phyloP scores from a whole-genome alignment of 352 stramenopile species.

The Phytophthora hybrid region DNA sequence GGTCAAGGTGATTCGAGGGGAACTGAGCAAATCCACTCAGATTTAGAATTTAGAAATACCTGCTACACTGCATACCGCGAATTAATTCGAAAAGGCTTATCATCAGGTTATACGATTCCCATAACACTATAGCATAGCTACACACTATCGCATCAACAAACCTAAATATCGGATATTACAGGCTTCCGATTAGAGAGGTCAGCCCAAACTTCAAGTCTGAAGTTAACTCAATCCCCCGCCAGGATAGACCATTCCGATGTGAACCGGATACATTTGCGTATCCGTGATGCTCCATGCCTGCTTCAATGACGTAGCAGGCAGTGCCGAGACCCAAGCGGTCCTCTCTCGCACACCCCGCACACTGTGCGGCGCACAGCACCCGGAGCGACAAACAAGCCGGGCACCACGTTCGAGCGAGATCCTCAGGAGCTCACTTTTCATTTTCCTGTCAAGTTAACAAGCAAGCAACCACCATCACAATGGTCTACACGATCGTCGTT shows the following conservation, averaged over 20 bases:
- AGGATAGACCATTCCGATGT: slow-evolving; percentile 2
- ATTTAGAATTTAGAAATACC: slow-evolving; percentile 18
- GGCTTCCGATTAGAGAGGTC: slow-evolving; percentile 10
- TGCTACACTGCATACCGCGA: neutral
- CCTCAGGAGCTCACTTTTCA: slow-evolving; percentile 31
- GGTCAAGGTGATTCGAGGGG: slow-evolving; percentile 15
- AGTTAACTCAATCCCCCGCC: slow-evolving; percentile 26
- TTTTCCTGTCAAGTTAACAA: slow-evolving; percentile 36
- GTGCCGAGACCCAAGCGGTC: slow-evolving; percentile 22
- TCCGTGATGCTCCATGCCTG: slow-evolving; percentile 20
- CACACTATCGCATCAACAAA: neutral
- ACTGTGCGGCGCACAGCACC: too few species aligned
- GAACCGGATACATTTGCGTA: slow-evolving; percentile 39
- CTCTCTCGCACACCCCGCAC: neutral
- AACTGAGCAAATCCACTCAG: slow-evolving; percentile 23
- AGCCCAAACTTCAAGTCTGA: slow-evolving; percentile 30
- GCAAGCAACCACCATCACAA: slow-evolving; percentile 12
- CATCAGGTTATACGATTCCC: neutral
- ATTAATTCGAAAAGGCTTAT: neutral
- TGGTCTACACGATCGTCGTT: slow-evolving; percentile 51
- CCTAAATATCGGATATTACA: neutral
- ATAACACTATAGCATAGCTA: neutral
- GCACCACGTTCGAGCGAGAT: neutral
- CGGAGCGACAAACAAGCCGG: neutral
- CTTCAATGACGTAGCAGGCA: slow-evolving; percentile 38